Evolutionary conservation across 139 green algal species (phyloP).

Genomic region (Tetratostichococcus sp.): DNA sequence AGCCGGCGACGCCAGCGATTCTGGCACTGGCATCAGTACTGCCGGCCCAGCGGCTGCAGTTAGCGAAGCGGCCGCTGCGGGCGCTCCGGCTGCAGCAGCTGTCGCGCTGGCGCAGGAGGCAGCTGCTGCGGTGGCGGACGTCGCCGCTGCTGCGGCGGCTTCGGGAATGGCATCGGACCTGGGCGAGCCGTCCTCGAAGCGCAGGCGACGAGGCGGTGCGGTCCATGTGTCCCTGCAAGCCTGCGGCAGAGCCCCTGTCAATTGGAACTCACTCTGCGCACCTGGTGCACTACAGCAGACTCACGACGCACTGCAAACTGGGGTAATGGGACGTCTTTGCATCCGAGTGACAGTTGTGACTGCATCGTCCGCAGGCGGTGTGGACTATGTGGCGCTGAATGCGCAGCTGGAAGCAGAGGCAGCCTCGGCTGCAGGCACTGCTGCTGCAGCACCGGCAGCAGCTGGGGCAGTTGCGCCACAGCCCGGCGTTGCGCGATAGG

Average conservation of each 20-base stretch:
- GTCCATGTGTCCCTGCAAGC: too few species aligned
- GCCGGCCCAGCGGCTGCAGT: not conserved
- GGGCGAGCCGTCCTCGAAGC: not conserved
- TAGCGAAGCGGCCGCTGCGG: not conserved
- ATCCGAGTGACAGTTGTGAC: too few species aligned
- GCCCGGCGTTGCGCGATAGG: too few species aligned
- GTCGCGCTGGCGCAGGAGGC: constrained; percentile 2
- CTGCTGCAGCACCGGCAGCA: not conserved
- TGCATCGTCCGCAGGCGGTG: constrained; percentile 5
- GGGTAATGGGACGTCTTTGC: too few species aligned
- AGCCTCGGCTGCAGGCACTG: not conserved
- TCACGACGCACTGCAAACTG: too few species aligned
- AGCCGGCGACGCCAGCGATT: not conserved
- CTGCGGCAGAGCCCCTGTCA: too few species aligned
- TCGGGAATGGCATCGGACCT: not conserved
- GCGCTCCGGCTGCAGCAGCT: not conserved
- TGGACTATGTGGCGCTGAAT: constrained; percentile 77
- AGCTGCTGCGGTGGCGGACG: not conserved
- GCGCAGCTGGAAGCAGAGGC: constrained; percentile 57
- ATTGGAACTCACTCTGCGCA: too few species aligned
- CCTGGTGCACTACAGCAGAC: too few species aligned
- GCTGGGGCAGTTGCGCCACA: too few species aligned
- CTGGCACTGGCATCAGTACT: not conserved
- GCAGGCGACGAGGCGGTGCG: not conserved
- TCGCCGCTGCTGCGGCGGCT: constrained; percentile 3